These are phyloP conservation scores for Orbilia brochopaga DNA, from an alignment of 2,329 filamentous ascomycete species.

Conservation along the genomic window DNA sequence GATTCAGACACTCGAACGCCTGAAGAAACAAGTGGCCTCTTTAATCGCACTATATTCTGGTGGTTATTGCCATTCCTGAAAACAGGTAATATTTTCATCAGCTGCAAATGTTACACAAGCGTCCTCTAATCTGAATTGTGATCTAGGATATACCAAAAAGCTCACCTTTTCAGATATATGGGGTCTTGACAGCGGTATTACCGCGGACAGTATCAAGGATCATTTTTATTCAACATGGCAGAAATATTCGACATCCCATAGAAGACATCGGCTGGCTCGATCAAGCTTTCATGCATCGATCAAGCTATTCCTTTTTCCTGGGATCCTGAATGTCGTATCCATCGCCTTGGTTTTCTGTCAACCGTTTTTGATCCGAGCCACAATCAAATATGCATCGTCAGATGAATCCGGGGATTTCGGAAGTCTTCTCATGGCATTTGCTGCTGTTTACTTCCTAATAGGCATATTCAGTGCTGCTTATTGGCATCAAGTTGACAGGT, in stretches of 20 bases:
- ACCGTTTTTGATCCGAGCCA: conserved; percentile 56
- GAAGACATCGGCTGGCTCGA: conserved; percentile 29
- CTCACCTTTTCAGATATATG: conserved; percentile 36
- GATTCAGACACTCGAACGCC: conserved; percentile 52
- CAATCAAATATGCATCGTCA: conserved; percentile 50
- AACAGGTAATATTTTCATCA: conserved; percentile 16
- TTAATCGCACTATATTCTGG: conserved; percentile 58
- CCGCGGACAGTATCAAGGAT: conserved; percentile 24
- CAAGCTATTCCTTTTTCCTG: conserved; percentile 29
- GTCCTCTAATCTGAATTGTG: not conserved
- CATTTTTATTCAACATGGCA: conserved; percentile 42
- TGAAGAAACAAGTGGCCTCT: conserved; percentile 57
- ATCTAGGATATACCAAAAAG: conserved; percentile 32
- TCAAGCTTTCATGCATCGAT: conserved; percentile 40
- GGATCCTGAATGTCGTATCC: conserved; percentile 55
- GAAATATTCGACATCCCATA: conserved; percentile 23
- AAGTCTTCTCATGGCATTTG: conserved; percentile 34
- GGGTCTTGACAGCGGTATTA: conserved; percentile 32
- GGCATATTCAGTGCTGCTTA: conserved; percentile 53
- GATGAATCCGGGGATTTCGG: conserved; percentile 38
- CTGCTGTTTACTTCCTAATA: conserved; percentile 29
- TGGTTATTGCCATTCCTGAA: conserved; percentile 57
- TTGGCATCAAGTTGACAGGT: conserved; percentile 54
- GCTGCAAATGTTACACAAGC: not conserved
- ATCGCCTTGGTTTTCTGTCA: conserved; percentile 56